A percentile compares a stretch with the other conserved stretches of the same genome.
phyloP scores from a whole-genome alignment of 371 early-diverging fungal genomes.

The Apophysomyces sp. region DNA sequence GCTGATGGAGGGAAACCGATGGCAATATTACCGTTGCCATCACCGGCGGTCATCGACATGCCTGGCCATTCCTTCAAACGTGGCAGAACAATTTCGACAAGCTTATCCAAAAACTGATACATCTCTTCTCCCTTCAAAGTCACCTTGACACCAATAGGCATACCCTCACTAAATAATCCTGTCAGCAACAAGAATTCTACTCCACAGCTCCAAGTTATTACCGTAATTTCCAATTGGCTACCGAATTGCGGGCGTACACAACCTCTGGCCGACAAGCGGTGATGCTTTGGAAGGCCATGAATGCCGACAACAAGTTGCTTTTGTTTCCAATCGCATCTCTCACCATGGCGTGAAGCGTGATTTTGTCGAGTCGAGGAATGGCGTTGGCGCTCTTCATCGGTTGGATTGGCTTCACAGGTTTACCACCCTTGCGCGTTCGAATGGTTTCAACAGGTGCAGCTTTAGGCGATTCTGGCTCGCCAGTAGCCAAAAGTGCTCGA shows the following conservation, averaged over 20 bases:
- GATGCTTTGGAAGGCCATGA: conserved; percentile 90
- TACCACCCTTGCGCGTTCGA: conserved; percentile 58
- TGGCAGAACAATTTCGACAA: conserved; percentile 91
- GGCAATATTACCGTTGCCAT: conserved; percentile 82
- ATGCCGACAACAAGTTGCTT: conserved; percentile 81
- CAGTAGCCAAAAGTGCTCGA: conserved; percentile 18
- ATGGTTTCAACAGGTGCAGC: conserved; percentile 11
- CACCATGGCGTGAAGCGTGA: conserved; percentile 77
- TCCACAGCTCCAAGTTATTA: conserved; percentile 26
- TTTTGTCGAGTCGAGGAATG: conserved; percentile 66
- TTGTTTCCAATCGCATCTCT: conserved; percentile 88
- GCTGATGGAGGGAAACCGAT: conserved; percentile 84
- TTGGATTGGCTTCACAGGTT: conserved; percentile 56
- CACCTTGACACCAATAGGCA: conserved; percentile 88
- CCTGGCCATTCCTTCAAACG: conserved; percentile 93
- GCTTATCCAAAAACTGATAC: conserved; percentile 94
- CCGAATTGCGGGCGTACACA: conserved; percentile 78
- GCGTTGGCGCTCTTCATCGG: conserved; percentile 47
- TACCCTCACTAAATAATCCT: conserved; percentile 57
- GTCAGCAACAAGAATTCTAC: neutral
- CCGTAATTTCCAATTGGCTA: conserved; percentile 83
- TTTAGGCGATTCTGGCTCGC: conserved; percentile 6
- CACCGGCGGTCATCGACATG: conserved; percentile 71
- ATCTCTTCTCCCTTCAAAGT: conserved; percentile 81
- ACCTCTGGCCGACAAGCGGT: conserved; percentile 83